These are phyloP conservation scores for Seiridium unicorne DNA, from an alignment of 2,329 filamentous ascomycete genomes.

Conservation along the genomic window DNA sequence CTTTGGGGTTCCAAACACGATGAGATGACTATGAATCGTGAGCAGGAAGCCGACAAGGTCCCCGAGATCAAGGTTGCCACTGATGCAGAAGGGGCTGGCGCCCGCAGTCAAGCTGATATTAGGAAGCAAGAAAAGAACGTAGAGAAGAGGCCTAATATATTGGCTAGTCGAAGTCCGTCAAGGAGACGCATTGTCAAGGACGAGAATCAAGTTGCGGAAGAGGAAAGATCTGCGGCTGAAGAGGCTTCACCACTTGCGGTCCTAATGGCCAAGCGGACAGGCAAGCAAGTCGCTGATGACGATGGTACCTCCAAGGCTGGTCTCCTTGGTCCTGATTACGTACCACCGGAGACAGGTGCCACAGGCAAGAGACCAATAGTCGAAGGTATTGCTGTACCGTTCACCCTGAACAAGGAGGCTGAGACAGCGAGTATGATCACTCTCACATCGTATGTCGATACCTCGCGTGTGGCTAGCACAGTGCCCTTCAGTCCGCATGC, in stretches of 20 bases:
- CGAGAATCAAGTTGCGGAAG: slow-evolving; percentile 43
- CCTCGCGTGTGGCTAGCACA: slow-evolving; percentile 28
- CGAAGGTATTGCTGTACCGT: slow-evolving; percentile 70
- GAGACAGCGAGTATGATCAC: slow-evolving; percentile 72
- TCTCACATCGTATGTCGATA: slow-evolving; percentile 43
- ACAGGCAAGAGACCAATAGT: slow-evolving; percentile 64
- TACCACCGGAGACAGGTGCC: slow-evolving; percentile 46
- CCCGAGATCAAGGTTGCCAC: slow-evolving; percentile 32
- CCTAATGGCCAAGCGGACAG: slow-evolving; percentile 39
- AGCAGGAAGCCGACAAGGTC: slow-evolving; percentile 47
- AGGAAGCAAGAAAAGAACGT: slow-evolving; percentile 32
- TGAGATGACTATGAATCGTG: slow-evolving; percentile 64
- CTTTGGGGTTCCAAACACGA: slow-evolving; percentile 90
- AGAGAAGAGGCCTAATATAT: slow-evolving; percentile 14
- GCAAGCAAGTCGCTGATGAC: slow-evolving; percentile 31
- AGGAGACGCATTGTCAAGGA: slow-evolving; percentile 48
- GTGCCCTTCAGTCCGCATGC: slow-evolving; percentile 21
- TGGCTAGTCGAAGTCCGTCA: slow-evolving; percentile 36
- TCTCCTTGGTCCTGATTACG: slow-evolving; percentile 40
- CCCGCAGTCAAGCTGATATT: slow-evolving; percentile 39
- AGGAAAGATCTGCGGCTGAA: slow-evolving; percentile 21
- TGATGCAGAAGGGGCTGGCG: slow-evolving; percentile 44
- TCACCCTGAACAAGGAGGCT: slow-evolving; percentile 63
- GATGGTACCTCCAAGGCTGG: slow-evolving; percentile 32
- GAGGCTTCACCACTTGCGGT: slow-evolving; percentile 42